These are phyloP conservation scores for Rubia tinctorum DNA, from an alignment of 305 asterid species.

Conservation along the genomic window DNA sequence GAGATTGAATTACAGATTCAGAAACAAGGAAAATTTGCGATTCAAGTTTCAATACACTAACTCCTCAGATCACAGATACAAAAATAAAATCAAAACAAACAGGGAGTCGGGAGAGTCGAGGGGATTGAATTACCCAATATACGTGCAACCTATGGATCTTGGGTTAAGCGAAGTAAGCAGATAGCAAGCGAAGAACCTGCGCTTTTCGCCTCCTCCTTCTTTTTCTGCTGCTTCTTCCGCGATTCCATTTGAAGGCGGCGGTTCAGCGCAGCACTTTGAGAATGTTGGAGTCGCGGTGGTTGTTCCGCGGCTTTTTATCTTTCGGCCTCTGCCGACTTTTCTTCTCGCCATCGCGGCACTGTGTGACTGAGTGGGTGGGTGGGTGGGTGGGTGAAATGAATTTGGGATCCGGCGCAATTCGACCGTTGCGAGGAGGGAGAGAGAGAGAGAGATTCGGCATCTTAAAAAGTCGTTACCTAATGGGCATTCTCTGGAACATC, in stretches of 20 bases:
- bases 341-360: constrained; percentile 27
- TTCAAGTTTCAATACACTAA: background rate
- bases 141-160: constrained; percentile 74
- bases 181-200: constrained; percentile 62
- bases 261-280: background rate
- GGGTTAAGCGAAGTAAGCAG: constrained; percentile 72
- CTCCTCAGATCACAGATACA: background rate
- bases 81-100: background rate
- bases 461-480: background rate
- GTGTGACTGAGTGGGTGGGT: constrained; percentile 4
- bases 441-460: background rate
- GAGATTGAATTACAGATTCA: background rate
- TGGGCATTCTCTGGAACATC: background rate
- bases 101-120: no score
- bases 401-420: constrained; percentile 14
- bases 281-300: background rate
- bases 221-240: constrained; percentile 23
- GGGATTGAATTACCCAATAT: constrained; percentile 55
- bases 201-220: constrained; percentile 18
- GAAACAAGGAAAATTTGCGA: background rate
- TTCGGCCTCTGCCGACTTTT: constrained; percentile 26
- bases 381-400: background rate
- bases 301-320: no score
- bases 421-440: constrained; percentile 28
- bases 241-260: background rate